A percentile compares a stretch with the other conserved stretches of the same genome.
phyloP scores from a whole-genome alignment of 306 rosid genomes.

The Acacia acuminata region DNA sequence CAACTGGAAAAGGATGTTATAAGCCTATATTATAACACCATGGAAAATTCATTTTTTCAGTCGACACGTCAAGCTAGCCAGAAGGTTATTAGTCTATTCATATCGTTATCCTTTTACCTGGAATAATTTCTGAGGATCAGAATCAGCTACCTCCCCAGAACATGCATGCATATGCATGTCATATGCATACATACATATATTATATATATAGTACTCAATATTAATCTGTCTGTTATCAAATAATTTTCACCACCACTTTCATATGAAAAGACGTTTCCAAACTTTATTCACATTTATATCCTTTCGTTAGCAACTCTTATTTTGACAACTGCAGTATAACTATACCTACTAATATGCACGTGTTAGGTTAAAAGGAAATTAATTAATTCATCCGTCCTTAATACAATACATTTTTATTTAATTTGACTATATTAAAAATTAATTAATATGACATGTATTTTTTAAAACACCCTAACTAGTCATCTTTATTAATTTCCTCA shows the following conservation, averaged over 20 bases:
- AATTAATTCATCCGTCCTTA: too few relatives aligned
- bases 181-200: constrained; percentile 13
- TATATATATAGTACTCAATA: constrained; percentile 25
- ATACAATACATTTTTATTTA: too few relatives aligned
- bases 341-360: not conserved
- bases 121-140: constrained; percentile 28
- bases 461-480: too few relatives aligned
- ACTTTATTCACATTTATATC: constrained; percentile 15
- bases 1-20: not conserved
- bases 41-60: constrained; percentile 11
- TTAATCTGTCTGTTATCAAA: constrained; percentile 44
- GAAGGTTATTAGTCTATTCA: constrained; percentile 49
- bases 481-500: too few relatives aligned
- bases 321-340: not conserved
- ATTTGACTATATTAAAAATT: too few relatives aligned
- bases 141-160: constrained; percentile 19
- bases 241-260: constrained; percentile 37
- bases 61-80: constrained; percentile 38
- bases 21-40: not conserved
- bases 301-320: not conserved
- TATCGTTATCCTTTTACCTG: constrained; percentile 37
- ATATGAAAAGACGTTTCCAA: constrained; percentile 18
- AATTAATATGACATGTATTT: too few relatives aligned
- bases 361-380: not conserved
- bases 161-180: not conserved